phyloP scores from a whole-genome alignment of 2,329 filamentous ascomycete species.

The Fusarium udum region DNA sequence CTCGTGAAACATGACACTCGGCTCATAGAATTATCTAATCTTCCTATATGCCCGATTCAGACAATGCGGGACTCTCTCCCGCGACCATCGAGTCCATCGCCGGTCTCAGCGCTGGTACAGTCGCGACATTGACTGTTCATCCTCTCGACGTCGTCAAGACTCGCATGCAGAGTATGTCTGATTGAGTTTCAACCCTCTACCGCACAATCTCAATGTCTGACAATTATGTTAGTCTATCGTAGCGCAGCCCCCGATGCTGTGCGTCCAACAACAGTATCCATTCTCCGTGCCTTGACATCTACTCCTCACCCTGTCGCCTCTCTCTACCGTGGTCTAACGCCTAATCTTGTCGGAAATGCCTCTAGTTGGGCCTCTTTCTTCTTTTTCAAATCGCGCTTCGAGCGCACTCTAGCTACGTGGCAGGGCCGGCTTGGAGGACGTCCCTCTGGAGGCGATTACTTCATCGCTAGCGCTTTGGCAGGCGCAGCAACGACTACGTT shows the following conservation, averaged over 20 bases:
- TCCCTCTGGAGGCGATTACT: conserved; percentile 74
- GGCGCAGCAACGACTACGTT: conserved; percentile 81
- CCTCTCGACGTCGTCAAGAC: conserved; percentile 97
- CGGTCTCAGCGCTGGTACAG: conserved; percentile 86
- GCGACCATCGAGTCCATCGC: conserved; percentile 87
- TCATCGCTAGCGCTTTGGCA: conserved; percentile 75
- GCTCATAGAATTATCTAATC: conserved; percentile 4
- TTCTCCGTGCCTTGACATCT: conserved; percentile 60
- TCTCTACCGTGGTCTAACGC: conserved; percentile 88
- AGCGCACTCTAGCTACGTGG: conserved; percentile 54
- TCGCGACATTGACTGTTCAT: conserved; percentile 87
- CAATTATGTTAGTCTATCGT: conserved; percentile 57
- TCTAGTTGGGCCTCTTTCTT: conserved; percentile 94
- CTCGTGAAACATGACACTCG: conserved; percentile 40
- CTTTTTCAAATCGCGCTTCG: conserved; percentile 71
- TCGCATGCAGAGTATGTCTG: conserved; percentile 80
- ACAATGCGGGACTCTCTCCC: conserved; percentile 72
- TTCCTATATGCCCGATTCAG: conserved; percentile 56
- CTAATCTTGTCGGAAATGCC: conserved; percentile 91
- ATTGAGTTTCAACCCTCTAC: neutral
- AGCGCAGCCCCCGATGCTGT: conserved; percentile 51
- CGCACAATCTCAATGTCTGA: neutral
- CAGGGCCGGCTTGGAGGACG: conserved; percentile 15
- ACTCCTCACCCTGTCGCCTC: conserved; percentile 69
- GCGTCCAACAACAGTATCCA: conserved; percentile 59